Percentiles rank a stretch among this genome's conserved stretches.
Evolutionary conservation across 2,329 filamentous ascomycete genomes (phyloP).

Genomic region (Xylaria sp.): DNA sequence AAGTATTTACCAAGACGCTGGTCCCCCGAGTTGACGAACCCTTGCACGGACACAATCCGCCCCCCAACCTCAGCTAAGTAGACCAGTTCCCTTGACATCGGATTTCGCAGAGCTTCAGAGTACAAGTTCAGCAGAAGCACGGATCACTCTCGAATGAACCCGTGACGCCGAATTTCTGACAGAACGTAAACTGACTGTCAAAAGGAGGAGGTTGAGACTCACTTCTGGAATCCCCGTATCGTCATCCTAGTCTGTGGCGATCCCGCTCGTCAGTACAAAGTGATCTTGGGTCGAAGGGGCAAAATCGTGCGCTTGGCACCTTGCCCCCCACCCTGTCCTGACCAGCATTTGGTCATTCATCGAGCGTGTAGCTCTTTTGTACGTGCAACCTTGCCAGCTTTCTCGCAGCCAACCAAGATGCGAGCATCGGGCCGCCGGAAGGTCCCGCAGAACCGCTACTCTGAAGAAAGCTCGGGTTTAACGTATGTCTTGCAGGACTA

Average conservation of each 20-base stretch:
- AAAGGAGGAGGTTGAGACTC: constrained; percentile 5
- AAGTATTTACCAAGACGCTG: constrained; percentile 24
- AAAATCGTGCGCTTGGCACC: constrained; percentile 28
- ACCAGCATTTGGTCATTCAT: constrained; percentile 17
- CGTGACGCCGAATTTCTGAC: neutral
- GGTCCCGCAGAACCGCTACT: constrained; percentile 20
- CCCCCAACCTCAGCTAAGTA: constrained; percentile 8
- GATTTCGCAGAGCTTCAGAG: constrained; percentile 4
- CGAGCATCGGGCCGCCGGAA: constrained; percentile 17
- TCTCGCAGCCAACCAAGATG: constrained; percentile 15
- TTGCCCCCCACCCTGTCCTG: constrained; percentile 27
- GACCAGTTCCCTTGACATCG: neutral
- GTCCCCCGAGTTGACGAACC: constrained; percentile 10
- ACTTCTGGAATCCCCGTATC: neutral
- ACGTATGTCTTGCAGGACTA: constrained; percentile 11
- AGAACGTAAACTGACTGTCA: constrained; percentile 12
- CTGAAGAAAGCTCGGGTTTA: neutral
- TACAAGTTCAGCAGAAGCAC: neutral
- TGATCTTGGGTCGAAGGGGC: constrained; percentile 25
- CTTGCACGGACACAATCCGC: constrained; percentile 17
- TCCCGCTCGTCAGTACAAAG: constrained; percentile 22
- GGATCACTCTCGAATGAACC: neutral
- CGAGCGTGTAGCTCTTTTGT: neutral
- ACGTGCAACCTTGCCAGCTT: constrained; percentile 13
- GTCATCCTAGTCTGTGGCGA: constrained; percentile 16